Base-by-base conservation (phyloP, 148 eudicot genomes). In the Pouteria glomerata region DNA sequence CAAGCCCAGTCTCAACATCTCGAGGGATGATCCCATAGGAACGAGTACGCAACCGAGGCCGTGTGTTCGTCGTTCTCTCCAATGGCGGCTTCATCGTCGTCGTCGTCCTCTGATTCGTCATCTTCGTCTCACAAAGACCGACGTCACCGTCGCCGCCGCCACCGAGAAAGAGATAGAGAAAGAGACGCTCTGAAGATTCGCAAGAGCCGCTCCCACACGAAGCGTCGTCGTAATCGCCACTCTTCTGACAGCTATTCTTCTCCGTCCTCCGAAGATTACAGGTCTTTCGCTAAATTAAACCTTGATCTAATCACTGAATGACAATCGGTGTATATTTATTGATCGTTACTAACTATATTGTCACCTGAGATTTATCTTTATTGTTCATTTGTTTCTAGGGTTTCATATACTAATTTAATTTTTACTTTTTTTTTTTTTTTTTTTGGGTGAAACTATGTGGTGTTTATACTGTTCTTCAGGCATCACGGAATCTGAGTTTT, bases 161-260 rank as follows among this genome's bases (percentile, higher is more conserved):
- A 63, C 51, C 70, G 76, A 0, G 78, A 64, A 41, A 76, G 37
- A 56, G 74, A 63, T 27, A 63, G 24, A 60, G 71, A 73, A 35
- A 65, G 39, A 44, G 84, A 80, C 34, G 6, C 69, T n/a, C 76
- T 76, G 8, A 84, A 78, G 64, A 73, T 78, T 51, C 59, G 70
- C 42, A 77, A 77, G 62, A 80, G 81, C 75, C 79, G 78, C 41
- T 73, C 84, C 13, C 70, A 64, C 35, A 57, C 78, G 10, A 81
- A 84, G 72, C 80, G 84, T 30, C 84, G 82, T 34, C 82, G 87
- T 63, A 65, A 76, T 63, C 84, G 52, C 57, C 79, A 70, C 27
- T 67, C 79, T 27, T 75, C 79, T 50, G 83, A 72, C 56, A 35
- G 75, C 58, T 57, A 57, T 33, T 70, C 82, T 42, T 74, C 85